Percentiles rank a stretch among this genome's conserved stretches.
phyloP scores from a whole-genome alignment of 257 asterid species.

The Solanum chmielewskii region DNA sequence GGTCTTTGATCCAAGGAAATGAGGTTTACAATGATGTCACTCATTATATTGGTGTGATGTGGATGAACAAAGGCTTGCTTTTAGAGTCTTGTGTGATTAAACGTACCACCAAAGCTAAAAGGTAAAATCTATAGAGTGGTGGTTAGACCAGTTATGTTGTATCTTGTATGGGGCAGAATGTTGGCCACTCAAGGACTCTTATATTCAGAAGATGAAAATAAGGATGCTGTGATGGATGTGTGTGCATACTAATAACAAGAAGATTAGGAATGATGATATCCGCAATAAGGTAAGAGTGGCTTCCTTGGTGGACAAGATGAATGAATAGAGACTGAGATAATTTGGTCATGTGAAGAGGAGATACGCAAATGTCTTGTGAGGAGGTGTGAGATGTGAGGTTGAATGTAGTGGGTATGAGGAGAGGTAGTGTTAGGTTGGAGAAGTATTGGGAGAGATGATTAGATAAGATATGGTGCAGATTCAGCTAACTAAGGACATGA shows the following conservation, averaged over 20 bases:
- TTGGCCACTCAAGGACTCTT: neutral
- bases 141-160: neutral
- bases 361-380: neutral
- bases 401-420: neutral
- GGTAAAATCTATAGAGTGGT: neutral
- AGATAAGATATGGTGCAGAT: neutral
- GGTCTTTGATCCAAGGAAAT: neutral
- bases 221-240: neutral
- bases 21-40: neutral
- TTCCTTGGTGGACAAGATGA: neutral
- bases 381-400: neutral
- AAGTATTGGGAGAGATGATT: neutral
- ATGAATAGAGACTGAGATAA: neutral
- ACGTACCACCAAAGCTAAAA: neutral
- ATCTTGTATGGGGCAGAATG: neutral
- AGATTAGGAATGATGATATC: neutral
- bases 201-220: neutral
- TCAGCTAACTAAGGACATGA: neutral
- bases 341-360: neutral
- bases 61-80: neutral
- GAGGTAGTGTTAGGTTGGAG: neutral
- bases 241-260: neutral
- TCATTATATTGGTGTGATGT: neutral
- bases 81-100: neutral
- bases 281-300: neutral